Evolutionary conservation across 1,284 basidiomycete species (phyloP).

Genomic region (Melampsora occidentalis): DNA sequence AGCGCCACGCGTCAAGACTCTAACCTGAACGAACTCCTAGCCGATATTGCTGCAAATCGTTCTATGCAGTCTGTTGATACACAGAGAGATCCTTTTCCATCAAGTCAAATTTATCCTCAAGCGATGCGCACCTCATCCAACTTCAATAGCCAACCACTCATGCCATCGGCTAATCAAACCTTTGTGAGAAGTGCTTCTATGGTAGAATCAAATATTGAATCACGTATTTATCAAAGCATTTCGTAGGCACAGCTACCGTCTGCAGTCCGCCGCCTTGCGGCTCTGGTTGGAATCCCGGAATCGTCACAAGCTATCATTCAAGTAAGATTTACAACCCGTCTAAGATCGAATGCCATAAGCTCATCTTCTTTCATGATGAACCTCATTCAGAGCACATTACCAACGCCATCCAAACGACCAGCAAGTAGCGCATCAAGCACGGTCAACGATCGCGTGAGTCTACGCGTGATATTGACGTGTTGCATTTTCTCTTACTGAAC

Average conservation of each 20-base stretch:
- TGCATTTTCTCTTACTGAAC: background rate
- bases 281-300: constrained; percentile 39
- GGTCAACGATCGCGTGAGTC: background rate
- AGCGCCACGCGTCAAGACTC: background rate
- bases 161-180: background rate
- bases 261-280: constrained; percentile 31
- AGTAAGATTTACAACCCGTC: background rate
- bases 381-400: constrained; percentile 28
- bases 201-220: too few relatives aligned
- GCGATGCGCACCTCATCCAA: background rate
- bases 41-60: background rate
- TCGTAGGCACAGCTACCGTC: constrained; percentile 30
- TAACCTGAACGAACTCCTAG: background rate
- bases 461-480: background rate
- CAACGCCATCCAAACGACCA: constrained; percentile 5
- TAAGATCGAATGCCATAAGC: background rate
- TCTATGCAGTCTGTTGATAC: background rate
- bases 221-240: too few relatives aligned
- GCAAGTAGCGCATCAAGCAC: background rate
- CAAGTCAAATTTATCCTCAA: background rate
- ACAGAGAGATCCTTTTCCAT: background rate
- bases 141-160: background rate
- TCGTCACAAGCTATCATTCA: constrained; percentile 45
- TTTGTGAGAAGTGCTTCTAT: background rate
- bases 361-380: background rate